These are phyloP conservation scores for Crithidia sp. DNA, from an alignment of 208 protist species.

Conservation along the genomic window DNA sequence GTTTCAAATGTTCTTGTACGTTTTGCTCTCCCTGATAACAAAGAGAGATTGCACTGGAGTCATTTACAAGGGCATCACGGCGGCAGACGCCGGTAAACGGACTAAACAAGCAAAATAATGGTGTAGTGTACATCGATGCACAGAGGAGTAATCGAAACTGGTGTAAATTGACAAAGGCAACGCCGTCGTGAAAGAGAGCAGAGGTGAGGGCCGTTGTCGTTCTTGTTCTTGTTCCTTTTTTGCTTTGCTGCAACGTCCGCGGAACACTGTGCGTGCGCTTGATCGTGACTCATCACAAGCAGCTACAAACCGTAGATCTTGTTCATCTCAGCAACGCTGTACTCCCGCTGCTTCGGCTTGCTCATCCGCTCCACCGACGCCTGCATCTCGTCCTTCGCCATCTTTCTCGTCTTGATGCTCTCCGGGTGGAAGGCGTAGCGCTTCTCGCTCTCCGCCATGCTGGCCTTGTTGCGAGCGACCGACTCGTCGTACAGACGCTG, in stretches of 20 bases:
- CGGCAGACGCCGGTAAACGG: too few relatives aligned
- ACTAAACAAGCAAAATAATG: neutral
- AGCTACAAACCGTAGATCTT: conserved; percentile 75
- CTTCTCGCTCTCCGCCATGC: conserved; percentile 63
- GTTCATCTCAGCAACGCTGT: conserved; percentile 82
- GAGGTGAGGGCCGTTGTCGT: too few relatives aligned
- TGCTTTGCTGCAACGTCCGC: too few relatives aligned
- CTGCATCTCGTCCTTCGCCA: conserved; percentile 54
- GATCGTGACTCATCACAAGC: neutral
- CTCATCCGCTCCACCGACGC: conserved; percentile 71
- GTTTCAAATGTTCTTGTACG: too few relatives aligned
- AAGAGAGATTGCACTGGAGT: too few relatives aligned
- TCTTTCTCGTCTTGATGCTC: conserved; percentile 47
- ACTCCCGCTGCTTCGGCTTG: conserved; percentile 83
- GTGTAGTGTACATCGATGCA: conserved; percentile 20
- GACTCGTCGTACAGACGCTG: conserved; percentile 76
- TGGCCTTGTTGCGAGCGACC: conserved; percentile 56
- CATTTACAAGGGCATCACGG: too few relatives aligned
- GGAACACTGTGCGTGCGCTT: too few relatives aligned
- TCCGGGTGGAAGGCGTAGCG: conserved; percentile 64
- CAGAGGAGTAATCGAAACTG: too few relatives aligned
- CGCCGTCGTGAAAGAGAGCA: too few relatives aligned
- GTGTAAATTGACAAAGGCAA: too few relatives aligned
- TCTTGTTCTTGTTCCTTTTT: too few relatives aligned
- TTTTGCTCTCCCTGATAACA: too few relatives aligned